Evolutionary conservation across 495 filamentous ascomycete species (phyloP), one percentile per base, ranked within the genome.

Genomic region (Cercophora scortea): DNA sequence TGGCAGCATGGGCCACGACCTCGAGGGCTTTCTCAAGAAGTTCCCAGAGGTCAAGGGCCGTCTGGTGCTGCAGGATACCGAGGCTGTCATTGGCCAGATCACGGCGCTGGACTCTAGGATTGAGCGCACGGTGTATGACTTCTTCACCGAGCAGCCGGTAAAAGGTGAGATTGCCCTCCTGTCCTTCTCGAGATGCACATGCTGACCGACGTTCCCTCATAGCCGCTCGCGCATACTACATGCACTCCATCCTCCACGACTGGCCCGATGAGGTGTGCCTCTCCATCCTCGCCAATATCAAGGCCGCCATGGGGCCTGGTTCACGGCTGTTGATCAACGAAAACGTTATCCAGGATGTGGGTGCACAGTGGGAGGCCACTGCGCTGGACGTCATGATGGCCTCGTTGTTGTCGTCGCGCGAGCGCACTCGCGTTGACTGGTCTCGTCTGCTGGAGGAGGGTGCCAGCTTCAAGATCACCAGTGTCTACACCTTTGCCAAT

Each of bases 1-100:
- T 32, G 80, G 78, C 3, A 68, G 67, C 10, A 44, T 69, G 3
- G 79, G 80, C 2, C 73, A 81, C 32, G 75, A 84, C 52, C 56
- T 82, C 0, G 47, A 61, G 1, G 64, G 67, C n/a, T 77, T 84
- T 54, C 53, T 49, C 6, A n/a, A 36, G 2, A 60, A 70, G 17
- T 57, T 65, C 47, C 79, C 78, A 0, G 58, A 67, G 11, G 16
- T 63, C 0, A 65, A 65, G 0, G 79, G 77, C 2, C 61, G 60
- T 3, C 49, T 82, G 4, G 60, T 83, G 9, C 57, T 81, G 1
- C 74, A 81, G 56, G 79, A 82, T 52, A 60, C 68, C 0, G 47
- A 66, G 2, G 43, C 47, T 1, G 72, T 76, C 1, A 68, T 80
- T 32, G 43, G 34, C 1, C 18, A 53, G 19, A 55, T 63, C 12